Percentiles rank a stretch among this genome's conserved stretches.
These are phyloP conservation scores for Penicillium robsamsonii DNA, from an alignment of 495 filamentous ascomycete species.

Conservation along the genomic window DNA sequence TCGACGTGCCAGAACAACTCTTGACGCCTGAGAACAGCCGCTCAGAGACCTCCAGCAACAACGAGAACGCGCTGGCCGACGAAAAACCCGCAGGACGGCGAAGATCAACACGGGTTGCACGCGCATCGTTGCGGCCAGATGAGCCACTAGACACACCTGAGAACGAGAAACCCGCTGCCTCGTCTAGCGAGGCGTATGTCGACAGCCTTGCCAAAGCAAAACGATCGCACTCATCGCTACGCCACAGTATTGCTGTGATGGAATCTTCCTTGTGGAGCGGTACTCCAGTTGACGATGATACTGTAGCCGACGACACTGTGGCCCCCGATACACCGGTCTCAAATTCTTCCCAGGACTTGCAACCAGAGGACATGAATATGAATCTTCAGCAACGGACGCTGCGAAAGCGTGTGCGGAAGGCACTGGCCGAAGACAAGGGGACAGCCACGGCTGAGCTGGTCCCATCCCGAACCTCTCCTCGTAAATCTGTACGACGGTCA, in stretches of 20 bases:
- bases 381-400: conserved; percentile 44
- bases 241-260: conserved; percentile 48
- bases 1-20: conserved; percentile 46
- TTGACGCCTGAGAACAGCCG: conserved; percentile 49
- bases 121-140: conserved; percentile 38
- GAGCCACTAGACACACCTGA: conserved; percentile 29
- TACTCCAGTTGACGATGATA: conserved; percentile 27
- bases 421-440: conserved; percentile 47
- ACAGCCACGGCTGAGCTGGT: conserved; percentile 15
- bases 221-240: conserved; percentile 36
- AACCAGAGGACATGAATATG: conserved; percentile 32
- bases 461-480: conserved; percentile 16
- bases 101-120: conserved; percentile 44
- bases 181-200: conserved; percentile 40
- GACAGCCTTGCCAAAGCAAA: conserved; percentile 33
- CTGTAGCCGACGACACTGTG: conserved; percentile 36
- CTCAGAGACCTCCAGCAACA: conserved; percentile 52
- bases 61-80: conserved; percentile 44
- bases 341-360: conserved; percentile 41
- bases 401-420: conserved; percentile 50
- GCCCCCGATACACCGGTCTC: conserved; percentile 43
- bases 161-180: conserved; percentile 36
- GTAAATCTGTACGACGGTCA: conserved; percentile 33
- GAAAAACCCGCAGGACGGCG: conserved; percentile 40
- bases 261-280: conserved; percentile 41